Evolutionary conservation across 148 eudicot genomes (phyloP).

Genomic region (Camellia lanceoleosa): DNA sequence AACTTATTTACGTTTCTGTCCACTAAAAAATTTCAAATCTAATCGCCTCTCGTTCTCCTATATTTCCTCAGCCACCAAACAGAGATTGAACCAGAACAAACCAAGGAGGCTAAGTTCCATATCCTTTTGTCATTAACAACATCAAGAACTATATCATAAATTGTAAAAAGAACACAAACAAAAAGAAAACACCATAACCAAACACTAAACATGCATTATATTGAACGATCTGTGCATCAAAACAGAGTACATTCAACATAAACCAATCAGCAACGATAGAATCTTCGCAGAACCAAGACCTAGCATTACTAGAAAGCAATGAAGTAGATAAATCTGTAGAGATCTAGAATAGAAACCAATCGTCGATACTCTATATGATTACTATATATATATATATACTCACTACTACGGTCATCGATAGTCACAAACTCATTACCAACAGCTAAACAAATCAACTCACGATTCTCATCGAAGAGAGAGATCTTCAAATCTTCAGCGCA

Average conservation of each 20-base stretch:
- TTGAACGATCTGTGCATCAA: neutral
- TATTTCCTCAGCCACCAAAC: neutral
- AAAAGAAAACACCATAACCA: neutral
- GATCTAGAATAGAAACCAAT: neutral
- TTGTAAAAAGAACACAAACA: too few species aligned
- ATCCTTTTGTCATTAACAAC: neutral
- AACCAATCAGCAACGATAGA: neutral
- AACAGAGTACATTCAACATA: neutral
- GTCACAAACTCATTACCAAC: neutral
- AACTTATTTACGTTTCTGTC: too few species aligned
- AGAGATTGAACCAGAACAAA: neutral
- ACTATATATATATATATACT: neutral
- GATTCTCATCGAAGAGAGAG: neutral
- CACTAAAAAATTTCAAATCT: too few species aligned
- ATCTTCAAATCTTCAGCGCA: conserved; percentile 37
- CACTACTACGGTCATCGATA: neutral
- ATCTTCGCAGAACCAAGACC: conserved; percentile 1
- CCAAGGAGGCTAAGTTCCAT: neutral
- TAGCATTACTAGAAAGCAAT: neutral
- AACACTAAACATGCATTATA: neutral
- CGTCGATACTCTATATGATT: neutral
- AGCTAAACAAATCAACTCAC: neutral
- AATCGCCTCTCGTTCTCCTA: neutral
- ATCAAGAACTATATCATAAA: too few species aligned
- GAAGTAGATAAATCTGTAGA: neutral